A percentile compares a stretch with the other conserved stretches of the same genome.
Evolutionary conservation across 2,329 filamentous ascomycete genomes (phyloP).

Genomic region (Colletotrichum navitas): DNA sequence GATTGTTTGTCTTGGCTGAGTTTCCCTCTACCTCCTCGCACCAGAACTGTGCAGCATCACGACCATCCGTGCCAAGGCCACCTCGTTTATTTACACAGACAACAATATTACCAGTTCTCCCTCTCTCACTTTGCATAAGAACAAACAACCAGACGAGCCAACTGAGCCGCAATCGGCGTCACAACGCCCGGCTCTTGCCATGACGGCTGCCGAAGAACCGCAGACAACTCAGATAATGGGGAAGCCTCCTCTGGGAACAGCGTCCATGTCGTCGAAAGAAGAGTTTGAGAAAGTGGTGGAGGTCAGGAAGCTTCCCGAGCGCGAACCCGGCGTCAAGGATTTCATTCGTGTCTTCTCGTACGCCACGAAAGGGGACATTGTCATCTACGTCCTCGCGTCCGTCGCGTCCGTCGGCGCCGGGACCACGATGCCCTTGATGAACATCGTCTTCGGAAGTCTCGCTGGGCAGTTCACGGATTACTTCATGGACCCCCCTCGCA

Average conservation of each 20-base stretch:
- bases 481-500: slow-evolving; percentile 2
- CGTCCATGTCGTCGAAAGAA: neutral
- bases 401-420: slow-evolving; percentile 66
- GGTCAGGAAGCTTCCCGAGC: slow-evolving; percentile 50
- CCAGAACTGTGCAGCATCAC: neutral
- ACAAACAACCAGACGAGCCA: no score
- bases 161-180: no score
- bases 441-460: slow-evolving; percentile 55
- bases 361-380: slow-evolving; percentile 64
- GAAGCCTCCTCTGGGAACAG: neutral
- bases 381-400: slow-evolving; percentile 61
- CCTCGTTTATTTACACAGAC: neutral
- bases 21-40: neutral
- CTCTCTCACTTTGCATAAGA: neutral
- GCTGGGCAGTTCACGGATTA: slow-evolving; percentile 60
- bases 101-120: no score
- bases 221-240: neutral
- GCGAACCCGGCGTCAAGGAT: slow-evolving; percentile 60
- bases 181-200: neutral
- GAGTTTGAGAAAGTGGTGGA: neutral
- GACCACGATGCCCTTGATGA: slow-evolving; percentile 70
- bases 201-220: neutral
- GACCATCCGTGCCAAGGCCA: neutral
- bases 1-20: neutral
- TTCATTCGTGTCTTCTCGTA: slow-evolving; percentile 67